Conservation (phyloP, 306 rosid species). For the Amphicarpaea edgeworthii region DNA sequence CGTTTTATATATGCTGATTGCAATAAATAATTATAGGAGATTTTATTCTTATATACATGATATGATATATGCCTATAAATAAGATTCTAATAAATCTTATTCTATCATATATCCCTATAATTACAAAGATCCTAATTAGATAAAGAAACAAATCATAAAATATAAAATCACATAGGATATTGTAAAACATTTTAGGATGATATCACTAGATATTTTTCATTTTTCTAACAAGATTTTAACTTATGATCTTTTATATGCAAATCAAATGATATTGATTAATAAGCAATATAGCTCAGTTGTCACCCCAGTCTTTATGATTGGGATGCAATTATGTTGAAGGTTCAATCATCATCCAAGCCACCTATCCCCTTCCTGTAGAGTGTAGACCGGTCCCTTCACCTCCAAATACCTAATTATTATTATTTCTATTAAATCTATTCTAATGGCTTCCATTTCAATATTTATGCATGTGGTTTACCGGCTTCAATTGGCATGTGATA, state of each 20-base stretch:
- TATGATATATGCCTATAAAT: too few relatives aligned
- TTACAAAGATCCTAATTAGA: too few relatives aligned
- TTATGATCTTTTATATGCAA: background rate
- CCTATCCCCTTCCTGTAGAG: background rate
- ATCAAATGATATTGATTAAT: constrained; percentile 31
- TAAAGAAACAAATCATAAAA: too few relatives aligned
- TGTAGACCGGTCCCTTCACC: background rate
- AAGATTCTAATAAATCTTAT: too few relatives aligned
- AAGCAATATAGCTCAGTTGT: constrained; percentile 1
- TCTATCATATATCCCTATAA: too few relatives aligned
- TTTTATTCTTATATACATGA: too few relatives aligned
- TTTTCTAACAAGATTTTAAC: background rate
- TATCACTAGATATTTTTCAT: too few relatives aligned
- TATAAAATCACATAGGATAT: too few relatives aligned
- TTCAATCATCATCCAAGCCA: background rate
- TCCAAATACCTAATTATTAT: background rate
- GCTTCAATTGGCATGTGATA: constrained; percentile 19
- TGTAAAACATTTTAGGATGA: too few relatives aligned
- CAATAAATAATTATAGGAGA: too few relatives aligned
- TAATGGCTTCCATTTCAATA: constrained; percentile 20
- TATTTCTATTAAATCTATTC: constrained; percentile 26
- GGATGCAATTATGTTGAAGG: background rate
- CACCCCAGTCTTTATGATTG: background rate
- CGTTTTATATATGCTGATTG: too few relatives aligned
- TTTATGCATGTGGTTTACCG: constrained; percentile 28